These are phyloP conservation scores for Aquanectria penicillioides DNA, from an alignment of 2,329 filamentous ascomycete species.

Conservation along the genomic window DNA sequence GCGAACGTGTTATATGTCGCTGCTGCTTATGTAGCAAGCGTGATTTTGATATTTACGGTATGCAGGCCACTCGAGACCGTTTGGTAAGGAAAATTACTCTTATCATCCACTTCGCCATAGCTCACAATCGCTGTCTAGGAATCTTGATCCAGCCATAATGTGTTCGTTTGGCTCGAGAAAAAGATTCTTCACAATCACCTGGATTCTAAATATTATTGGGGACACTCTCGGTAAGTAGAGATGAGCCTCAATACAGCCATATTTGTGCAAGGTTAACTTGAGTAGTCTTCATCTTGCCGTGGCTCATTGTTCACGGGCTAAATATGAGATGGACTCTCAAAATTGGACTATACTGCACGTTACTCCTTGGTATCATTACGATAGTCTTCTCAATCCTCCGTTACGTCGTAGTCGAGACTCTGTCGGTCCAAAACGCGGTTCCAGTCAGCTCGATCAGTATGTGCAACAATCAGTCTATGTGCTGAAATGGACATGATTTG, in stretches of 20 bases:
- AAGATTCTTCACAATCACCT: background rate
- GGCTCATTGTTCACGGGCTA: background rate
- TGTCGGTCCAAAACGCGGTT: background rate
- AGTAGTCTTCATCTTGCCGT: constrained; percentile 5
- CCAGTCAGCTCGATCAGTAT: background rate
- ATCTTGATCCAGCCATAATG: background rate
- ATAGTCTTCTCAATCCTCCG: constrained; percentile 2
- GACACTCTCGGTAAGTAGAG: background rate
- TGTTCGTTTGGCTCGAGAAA: background rate
- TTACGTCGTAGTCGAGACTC: background rate
- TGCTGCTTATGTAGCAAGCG: background rate
- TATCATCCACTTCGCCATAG: background rate
- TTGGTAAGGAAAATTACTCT: background rate
- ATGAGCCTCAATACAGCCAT: background rate
- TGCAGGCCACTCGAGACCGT: background rate
- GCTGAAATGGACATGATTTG: background rate
- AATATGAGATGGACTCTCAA: background rate
- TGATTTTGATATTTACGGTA: background rate
- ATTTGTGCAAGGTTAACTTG: background rate
- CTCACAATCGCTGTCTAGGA: background rate
- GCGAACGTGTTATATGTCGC: background rate
- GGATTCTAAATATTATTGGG: background rate
- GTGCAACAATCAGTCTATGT: background rate
- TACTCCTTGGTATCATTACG: background rate
- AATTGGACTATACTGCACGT: background rate